A percentile compares a stretch with the other conserved stretches of the same genome.
phyloP scores from a whole-genome alignment of 495 filamentous ascomycete genomes.

The Talaromyces proteolyticus region DNA sequence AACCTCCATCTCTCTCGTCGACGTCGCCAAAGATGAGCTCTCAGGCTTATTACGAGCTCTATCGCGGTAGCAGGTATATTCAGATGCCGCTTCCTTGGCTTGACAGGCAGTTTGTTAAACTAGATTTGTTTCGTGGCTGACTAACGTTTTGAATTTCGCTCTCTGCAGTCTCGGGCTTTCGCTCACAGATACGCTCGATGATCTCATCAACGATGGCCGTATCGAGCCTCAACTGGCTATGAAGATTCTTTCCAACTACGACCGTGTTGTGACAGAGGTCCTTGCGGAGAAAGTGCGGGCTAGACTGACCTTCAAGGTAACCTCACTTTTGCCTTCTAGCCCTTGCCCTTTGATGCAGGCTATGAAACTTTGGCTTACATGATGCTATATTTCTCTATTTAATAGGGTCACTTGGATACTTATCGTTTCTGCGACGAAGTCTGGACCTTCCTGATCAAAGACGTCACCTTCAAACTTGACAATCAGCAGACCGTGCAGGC shows the following conservation, averaged over 20 bases:
- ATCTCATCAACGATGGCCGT: conserved; percentile 82
- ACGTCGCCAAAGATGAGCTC: conserved; percentile 23
- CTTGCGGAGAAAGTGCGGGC: conserved; percentile 87
- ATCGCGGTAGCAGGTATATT: conserved; percentile 88
- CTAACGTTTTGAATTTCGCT: not conserved
- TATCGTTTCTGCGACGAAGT: conserved; percentile 99
- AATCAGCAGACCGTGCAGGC: conserved; percentile 58
- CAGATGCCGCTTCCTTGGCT: not conserved
- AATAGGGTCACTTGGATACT: conserved; percentile 91
- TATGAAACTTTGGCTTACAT: not conserved
- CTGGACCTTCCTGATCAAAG: conserved; percentile 99
- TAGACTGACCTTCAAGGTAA: conserved; percentile 92
- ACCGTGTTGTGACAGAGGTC: conserved; percentile 81
- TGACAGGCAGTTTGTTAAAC: not conserved
- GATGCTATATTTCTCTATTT: not conserved
- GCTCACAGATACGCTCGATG: conserved; percentile 93
- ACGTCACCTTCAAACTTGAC: conserved; percentile 95
- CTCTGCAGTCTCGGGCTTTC: conserved; percentile 73
- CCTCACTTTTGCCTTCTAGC: not conserved
- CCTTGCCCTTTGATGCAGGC: too few species aligned
- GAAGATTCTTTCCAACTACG: conserved; percentile 93
- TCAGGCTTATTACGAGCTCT: conserved; percentile 82
- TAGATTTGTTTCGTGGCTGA: not conserved
- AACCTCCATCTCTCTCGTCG: conserved; percentile 7
- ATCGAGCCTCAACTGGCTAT: conserved; percentile 98